These are phyloP conservation scores for Globisporangium carolinianum DNA, from an alignment of 352 stramenopile species.

Conservation along the genomic window DNA sequence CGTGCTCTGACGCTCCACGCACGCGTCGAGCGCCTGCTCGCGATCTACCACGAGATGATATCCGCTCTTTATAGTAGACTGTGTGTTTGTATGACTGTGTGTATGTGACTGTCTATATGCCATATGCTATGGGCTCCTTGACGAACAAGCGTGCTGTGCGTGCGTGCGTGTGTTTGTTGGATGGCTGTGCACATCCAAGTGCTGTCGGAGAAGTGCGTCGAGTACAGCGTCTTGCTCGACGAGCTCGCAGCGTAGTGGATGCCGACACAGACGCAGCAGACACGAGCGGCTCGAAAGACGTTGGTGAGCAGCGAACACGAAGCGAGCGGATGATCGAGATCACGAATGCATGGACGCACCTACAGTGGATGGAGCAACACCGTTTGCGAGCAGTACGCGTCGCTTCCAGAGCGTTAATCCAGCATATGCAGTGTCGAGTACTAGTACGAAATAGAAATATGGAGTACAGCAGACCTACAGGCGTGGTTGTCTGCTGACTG, in stretches of 20 bases:
- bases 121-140: slow-evolving; percentile 6
- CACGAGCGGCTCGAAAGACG: too few relatives aligned
- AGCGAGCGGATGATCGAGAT: too few relatives aligned
- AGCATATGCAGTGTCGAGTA: too few relatives aligned
- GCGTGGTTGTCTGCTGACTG: too few relatives aligned
- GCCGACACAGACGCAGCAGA: too few relatives aligned
- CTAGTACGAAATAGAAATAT: too few relatives aligned
- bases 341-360: too few relatives aligned
- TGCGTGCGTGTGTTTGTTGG: not conserved
- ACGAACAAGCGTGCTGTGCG: not conserved
- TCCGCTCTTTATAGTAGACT: slow-evolving; percentile 9
- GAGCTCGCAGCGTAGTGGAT: slow-evolving; percentile 17
- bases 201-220: slow-evolving; percentile 64
- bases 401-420: too few relatives aligned
- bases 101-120: not conserved
- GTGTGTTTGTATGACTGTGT: not conserved
- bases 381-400: too few relatives aligned
- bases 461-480: too few relatives aligned
- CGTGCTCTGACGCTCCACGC: slow-evolving; percentile 36
- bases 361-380: too few relatives aligned
- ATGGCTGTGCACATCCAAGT: slow-evolving; percentile 28
- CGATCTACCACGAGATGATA: slow-evolving; percentile 61
- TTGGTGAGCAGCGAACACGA: too few relatives aligned
- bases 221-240: slow-evolving; percentile 50
- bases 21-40: slow-evolving; percentile 42